Evolutionary conservation across 257 asterid genomes (phyloP), one percentile per base, ranked within the genome.

Genomic region (Forsythia viridissima): DNA sequence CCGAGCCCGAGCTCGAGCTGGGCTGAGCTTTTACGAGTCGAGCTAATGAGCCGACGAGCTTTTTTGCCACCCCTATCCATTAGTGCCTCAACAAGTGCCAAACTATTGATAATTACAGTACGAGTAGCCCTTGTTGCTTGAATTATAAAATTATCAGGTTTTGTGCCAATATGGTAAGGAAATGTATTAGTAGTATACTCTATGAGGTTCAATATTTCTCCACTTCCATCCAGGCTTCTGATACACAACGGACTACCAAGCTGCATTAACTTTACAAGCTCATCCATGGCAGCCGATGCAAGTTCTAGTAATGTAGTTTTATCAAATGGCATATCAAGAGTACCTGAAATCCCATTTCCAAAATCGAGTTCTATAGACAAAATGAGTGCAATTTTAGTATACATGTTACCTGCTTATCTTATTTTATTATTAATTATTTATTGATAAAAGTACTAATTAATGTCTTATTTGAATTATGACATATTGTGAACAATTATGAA

Each of bases 81-180:
- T 34, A 92, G 77, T 36, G 88, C 84, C 70, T 92, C 97, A 16
- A 91, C 89, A 57, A 94, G 88, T 36, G 87, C 57, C 72, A 71
- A 24, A 65, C 92, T 77, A 78, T 80, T 81, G 74, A 89, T 80
- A 73, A 85, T 88, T 43, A 91, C 78, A 34, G 82, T 87, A 24
- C 90, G 89, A 75, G 82, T 86, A 71, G 92, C 91, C 79, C 91
- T 18, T 18, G 97, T 90, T 75, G 93, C 98, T 81, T 90, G 94
- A n/a, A 93, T 81, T 11, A 79, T 79, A 67, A 90, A 86, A 79
- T 87, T 84, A 67, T 74, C 63, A 0, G 96, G 92, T 83, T 79
- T 90, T 69, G 70, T 75, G n/a, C 97, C 92, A 59, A 88, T 79
- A 84, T 91, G 87, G 77, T 92, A 90, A 15, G 88, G 82, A 71